A percentile compares a stretch with the other conserved stretches of the same genome.
Conservation (phyloP, 2,329 filamentous ascomycete genomes). For the Aspergillus fijiensis region DNA sequence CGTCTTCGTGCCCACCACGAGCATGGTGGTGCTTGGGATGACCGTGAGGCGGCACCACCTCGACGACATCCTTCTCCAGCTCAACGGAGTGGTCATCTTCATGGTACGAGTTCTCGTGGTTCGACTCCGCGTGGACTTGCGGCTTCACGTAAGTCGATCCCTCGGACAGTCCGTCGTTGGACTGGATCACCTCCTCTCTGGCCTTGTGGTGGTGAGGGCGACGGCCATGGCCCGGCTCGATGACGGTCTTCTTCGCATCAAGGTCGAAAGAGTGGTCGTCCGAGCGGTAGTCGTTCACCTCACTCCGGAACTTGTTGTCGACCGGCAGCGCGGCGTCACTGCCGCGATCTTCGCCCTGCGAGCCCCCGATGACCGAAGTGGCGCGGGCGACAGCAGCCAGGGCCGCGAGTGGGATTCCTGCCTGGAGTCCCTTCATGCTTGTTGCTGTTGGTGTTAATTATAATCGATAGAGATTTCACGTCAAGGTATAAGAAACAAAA, state of each 20-base stretch:
- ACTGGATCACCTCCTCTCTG: background rate
- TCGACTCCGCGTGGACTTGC: background rate
- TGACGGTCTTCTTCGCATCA: background rate
- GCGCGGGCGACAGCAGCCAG: constrained; percentile 34
- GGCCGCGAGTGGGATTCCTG: constrained; percentile 37
- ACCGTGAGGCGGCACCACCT: background rate
- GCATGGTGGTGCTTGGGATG: constrained; percentile 6
- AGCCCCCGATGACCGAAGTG: constrained; percentile 18
- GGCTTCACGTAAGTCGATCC: too few relatives aligned
- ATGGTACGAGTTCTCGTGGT: background rate
- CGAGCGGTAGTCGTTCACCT: background rate
- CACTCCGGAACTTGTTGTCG: background rate
- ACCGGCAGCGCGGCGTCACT: constrained; percentile 2
- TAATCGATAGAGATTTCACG: background rate
- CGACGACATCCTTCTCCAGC: too few relatives aligned
- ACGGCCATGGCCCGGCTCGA: background rate
- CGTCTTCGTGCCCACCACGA: background rate
- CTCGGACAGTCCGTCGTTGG: too few relatives aligned
- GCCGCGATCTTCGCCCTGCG: constrained; percentile 4
- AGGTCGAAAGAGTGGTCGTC: constrained; percentile 7
- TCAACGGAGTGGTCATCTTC: too few relatives aligned
- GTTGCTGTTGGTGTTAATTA: background rate
- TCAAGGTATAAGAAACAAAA: constrained; percentile 4
- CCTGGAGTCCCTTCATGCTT: constrained; percentile 39
- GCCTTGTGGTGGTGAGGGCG: background rate